Base-by-base conservation (phyloP, 2,329 filamentous ascomycete genomes). In the Diaporthe sp. region DNA sequence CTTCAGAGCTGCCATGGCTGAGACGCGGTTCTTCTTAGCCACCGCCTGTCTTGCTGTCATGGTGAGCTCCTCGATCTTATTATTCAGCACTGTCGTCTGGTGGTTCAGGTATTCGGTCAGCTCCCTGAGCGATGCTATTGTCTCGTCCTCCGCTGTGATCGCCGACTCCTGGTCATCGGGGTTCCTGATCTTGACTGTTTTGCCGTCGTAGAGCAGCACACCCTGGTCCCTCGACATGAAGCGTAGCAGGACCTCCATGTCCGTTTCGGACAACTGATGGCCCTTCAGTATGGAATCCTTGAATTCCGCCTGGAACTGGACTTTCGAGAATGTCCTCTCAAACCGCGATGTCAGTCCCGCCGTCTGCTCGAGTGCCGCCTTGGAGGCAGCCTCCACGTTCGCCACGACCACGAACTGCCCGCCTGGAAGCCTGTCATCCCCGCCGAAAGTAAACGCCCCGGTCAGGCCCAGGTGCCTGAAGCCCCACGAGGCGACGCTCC, bases 121-220 rank as follows among this genome's bases (percentile, higher is more conserved):
- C 37, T 94, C 91, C 81, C 96, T 96, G 13, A 99, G 90, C 25
- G 94, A 94, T 1, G 95, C 95, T 77, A 98, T 94, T 0, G 94
- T 94, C 6, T 88, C 87, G 84, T 99, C 97, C 80, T 97, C 93
- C 75, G 92, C 87, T 0, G 94, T 94, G 78, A 98, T 93, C 0
- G 80, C 79, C 0, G 81, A 76, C 60, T 86, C 84, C 71, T 90
- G 88, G 20, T 51, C 80, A 4, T 87, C 86, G 0, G 89, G 82
- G 0, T 85, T 84, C 79, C 91, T 93, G 83, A 98, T 92, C 82
- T 94, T 96, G 79, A 99, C 89, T 0, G 92, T 94, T 78, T 91
- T 85, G 6, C 90, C 91, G 80, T 95, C 92, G 79, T 88, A 92
- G 68, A 85, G 87, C 47, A 92, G 85, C 53, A 88, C 79, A 9